A percentile compares a stretch with the other conserved stretches of the same genome.
Conservation (phyloP, 305 asterid species). For the Nicotiana rustica region DNA sequence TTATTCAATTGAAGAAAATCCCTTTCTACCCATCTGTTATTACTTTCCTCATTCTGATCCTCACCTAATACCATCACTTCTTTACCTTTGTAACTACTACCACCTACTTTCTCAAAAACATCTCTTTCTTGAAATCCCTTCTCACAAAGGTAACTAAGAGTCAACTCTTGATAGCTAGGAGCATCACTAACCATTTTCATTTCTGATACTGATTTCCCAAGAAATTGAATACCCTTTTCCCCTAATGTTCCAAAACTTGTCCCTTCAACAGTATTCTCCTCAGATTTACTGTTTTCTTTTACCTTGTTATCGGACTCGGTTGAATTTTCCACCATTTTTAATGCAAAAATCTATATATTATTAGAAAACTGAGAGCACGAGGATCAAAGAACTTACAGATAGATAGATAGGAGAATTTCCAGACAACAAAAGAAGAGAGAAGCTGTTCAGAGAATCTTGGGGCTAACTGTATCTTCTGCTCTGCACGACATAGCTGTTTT, state of each 20-base stretch:
- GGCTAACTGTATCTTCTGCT: background rate
- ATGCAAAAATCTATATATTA: background rate
- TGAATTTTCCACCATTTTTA: constrained; percentile 30
- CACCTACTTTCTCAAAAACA: no score
- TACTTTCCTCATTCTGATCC: constrained; percentile 53
- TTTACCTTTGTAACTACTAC: constrained; percentile 69
- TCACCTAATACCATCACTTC: constrained; percentile 60
- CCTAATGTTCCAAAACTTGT: background rate
- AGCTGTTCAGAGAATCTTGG: constrained; percentile 7
- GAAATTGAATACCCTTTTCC: constrained; percentile 29
- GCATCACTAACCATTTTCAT: background rate
- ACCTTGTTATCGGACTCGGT: background rate
- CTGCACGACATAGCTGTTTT: constrained; percentile 19
- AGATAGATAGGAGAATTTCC: background rate
- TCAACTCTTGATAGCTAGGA: constrained; percentile 30
- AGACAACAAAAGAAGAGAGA: background rate
- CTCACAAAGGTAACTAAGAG: constrained; percentile 61
- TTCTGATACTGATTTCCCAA: constrained; percentile 27
- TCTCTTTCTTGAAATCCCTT: no score
- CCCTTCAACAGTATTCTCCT: background rate
- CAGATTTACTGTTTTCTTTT: background rate
- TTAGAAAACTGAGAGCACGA: background rate
- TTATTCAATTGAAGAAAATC: constrained; percentile 80
- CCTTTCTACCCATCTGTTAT: constrained; percentile 73
- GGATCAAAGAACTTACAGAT: constrained; percentile 20